Evolutionary conservation across 805 yeast species (phyloP).

Genomic region (Millerozyma acaciae): DNA sequence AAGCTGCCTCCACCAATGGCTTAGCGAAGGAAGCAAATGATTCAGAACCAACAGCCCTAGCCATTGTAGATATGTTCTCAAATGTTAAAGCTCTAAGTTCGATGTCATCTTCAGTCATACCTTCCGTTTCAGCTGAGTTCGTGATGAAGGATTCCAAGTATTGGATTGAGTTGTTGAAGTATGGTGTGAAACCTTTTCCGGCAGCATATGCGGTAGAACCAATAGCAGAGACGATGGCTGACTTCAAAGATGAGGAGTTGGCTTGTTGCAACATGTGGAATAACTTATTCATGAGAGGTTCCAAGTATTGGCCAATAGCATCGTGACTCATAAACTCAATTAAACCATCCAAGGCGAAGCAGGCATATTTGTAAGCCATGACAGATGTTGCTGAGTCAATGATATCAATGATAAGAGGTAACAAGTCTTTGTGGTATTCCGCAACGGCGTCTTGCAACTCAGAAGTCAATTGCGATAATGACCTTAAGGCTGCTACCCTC

Average conservation of each 20-base stretch:
- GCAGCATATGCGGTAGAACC: slow-evolving; percentile 97
- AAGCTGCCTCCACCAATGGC: slow-evolving; percentile 85
- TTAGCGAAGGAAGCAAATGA: slow-evolving; percentile 81
- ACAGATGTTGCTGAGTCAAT: slow-evolving; percentile 83
- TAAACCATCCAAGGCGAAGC: slow-evolving; percentile 85
- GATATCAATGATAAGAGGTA: slow-evolving; percentile 82
- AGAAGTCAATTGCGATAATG: slow-evolving; percentile 71
- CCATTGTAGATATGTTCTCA: slow-evolving; percentile 92
- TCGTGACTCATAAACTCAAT: slow-evolving; percentile 89
- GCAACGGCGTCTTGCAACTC: slow-evolving; percentile 86
- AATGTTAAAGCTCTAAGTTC: slow-evolving; percentile 89
- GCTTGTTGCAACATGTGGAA: slow-evolving; percentile 79
- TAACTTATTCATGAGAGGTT: slow-evolving; percentile 85
- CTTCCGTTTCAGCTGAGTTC: slow-evolving; percentile 63
- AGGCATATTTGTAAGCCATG: slow-evolving; percentile 84
- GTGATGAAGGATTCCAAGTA: slow-evolving; percentile 78
- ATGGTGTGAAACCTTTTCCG: slow-evolving; percentile 83
- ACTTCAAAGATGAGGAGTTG: slow-evolving; percentile 66
- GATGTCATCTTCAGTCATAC: slow-evolving; percentile 81
- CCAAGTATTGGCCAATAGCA: slow-evolving; percentile 75
- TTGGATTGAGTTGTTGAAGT: slow-evolving; percentile 75
- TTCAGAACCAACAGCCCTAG: slow-evolving; percentile 92
- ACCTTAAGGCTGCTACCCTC: slow-evolving; percentile 79
- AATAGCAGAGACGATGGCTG: slow-evolving; percentile 88
- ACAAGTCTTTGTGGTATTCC: slow-evolving; percentile 72